Evolutionary conservation across 306 rosid species (phyloP), one percentile per base, ranked within the genome.

Genomic region (Pueraria montana): DNA sequence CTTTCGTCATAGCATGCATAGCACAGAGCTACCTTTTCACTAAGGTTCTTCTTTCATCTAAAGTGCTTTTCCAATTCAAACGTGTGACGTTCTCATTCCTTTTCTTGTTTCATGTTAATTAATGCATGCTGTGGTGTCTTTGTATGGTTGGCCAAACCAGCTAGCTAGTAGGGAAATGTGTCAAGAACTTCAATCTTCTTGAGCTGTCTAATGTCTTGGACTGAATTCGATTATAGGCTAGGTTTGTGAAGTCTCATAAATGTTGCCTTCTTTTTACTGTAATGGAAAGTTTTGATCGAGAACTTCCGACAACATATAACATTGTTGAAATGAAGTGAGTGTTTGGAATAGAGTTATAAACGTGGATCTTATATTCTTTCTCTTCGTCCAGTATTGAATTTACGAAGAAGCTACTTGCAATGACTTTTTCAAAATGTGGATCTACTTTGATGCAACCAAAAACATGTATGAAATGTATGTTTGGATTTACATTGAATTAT

Each of bases 71-170:
- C 69, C 69, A 27, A 16, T 63, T 63, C 43, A 63, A 16, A 20
- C 21, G 43, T 63, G 69, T 63, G 69, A 63, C 43, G 43, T 63
- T 63, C 69, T 63, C 43, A 30, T 27, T 63, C 69, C 21, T 63
- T 63, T 63, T 30, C 20, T 16, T 63, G 43, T 30, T 16, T 30
- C 69, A 14, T 16, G 42, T 16, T 16, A 27, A 63, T 63, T 16
- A 63, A 63, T 30, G 43, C 69, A 62, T 27, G 42, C 42, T 16
- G 20, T 5, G 40, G 40, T 34, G 40, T 27, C 32, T 0, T 2
- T 53, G 26, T 53, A 2, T n/a, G 17, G 58, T 10, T 16, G 17
- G 58, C 18, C 20, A 20, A 49, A 13, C 14, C 56, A 4, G 32
- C 32, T 27, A 52, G 17, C 38, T 12, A 23, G 18, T 27, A 62